Conservation (phyloP, 2,329 filamentous ascomycete species). For the Ambrosiella beaveri region DNA sequence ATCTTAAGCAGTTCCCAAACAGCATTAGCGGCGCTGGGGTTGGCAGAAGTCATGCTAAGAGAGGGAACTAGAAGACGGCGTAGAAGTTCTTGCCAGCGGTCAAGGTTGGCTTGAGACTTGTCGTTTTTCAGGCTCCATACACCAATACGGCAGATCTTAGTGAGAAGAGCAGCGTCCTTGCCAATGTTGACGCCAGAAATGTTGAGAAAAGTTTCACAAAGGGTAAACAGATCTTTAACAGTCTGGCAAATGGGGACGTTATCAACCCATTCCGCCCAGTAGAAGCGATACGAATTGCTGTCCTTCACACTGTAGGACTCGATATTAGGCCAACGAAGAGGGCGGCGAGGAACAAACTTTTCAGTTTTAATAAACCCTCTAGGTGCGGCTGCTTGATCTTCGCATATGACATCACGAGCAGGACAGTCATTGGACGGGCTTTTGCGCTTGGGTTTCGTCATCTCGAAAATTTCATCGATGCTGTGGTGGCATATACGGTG, state of each 20-base stretch:
- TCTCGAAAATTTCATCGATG: conserved; percentile 51
- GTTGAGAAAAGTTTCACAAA: conserved; percentile 72
- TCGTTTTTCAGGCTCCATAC: conserved; percentile 57
- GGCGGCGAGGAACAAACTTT: conserved; percentile 44
- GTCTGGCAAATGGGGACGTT: conserved; percentile 82
- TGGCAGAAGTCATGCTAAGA: conserved; percentile 69
- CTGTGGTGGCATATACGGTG: conserved; percentile 75
- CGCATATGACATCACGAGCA: conserved; percentile 20
- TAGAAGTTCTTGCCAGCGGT: conserved; percentile 71
- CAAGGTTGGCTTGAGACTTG: conserved; percentile 47
- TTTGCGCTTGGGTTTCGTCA: not conserved
- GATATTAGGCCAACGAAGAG: conserved; percentile 67
- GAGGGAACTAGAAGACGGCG: conserved; percentile 74
- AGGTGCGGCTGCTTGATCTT: conserved; percentile 49
- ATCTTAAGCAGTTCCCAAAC: conserved; percentile 68
- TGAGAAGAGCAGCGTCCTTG: conserved; percentile 57
- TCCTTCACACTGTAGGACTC: conserved; percentile 62
- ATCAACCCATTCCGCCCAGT: conserved; percentile 95
- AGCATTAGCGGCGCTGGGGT: conserved; percentile 69
- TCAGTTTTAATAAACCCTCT: conserved; percentile 51
- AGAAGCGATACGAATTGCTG: conserved; percentile 72
- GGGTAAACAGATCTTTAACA: conserved; percentile 75
- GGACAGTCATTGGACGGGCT: conserved; percentile 1
- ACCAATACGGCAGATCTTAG: conserved; percentile 76
- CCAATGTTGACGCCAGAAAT: conserved; percentile 80